Conservation (phyloP, 768 basidiomycete genomes). For the Lentinula boryana region DNA sequence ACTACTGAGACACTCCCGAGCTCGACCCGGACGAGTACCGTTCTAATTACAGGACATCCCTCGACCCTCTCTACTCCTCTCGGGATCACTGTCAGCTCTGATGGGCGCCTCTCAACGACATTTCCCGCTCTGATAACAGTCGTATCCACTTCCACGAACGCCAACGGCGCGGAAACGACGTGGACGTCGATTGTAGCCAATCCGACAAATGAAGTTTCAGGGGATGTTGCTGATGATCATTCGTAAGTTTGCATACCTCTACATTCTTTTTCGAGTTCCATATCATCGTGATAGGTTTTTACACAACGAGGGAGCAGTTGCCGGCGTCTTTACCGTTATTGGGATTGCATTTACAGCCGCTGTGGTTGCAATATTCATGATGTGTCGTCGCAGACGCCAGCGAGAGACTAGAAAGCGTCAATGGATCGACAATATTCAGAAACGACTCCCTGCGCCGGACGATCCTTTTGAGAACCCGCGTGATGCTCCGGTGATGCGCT, state of each 20-base stretch:
- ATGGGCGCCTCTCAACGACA: conserved; percentile 31
- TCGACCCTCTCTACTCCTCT: conserved; percentile 40
- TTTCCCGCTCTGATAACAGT: conserved; percentile 43
- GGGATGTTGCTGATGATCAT: conserved; percentile 10
- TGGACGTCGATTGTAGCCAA: conserved; percentile 51
- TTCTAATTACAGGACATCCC: conserved; percentile 26
- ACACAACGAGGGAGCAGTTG: conserved; percentile 59
- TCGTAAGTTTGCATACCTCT: conserved; percentile 16
- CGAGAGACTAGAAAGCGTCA: conserved; percentile 27
- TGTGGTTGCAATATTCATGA: conserved; percentile 36
- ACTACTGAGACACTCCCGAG: conserved; percentile 13
- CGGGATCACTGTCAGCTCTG: conserved; percentile 26
- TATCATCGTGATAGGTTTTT: conserved; percentile 21
- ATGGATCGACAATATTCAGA: conserved; percentile 31
- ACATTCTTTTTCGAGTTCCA: background rate
- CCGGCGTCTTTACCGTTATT: conserved; percentile 67
- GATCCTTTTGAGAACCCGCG: conserved; percentile 31
- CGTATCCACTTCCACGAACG: conserved; percentile 36
- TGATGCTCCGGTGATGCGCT: conserved; percentile 1
- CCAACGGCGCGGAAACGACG: conserved; percentile 39
- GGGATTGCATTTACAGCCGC: conserved; percentile 48
- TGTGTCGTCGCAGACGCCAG: conserved; percentile 37
- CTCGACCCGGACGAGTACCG: conserved; percentile 30
- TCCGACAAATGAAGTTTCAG: conserved; percentile 27
- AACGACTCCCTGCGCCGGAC: conserved; percentile 20